phyloP scores from a whole-genome alignment of 371 early-diverging fungal species.

The Rhizomucor miehei region DNA sequence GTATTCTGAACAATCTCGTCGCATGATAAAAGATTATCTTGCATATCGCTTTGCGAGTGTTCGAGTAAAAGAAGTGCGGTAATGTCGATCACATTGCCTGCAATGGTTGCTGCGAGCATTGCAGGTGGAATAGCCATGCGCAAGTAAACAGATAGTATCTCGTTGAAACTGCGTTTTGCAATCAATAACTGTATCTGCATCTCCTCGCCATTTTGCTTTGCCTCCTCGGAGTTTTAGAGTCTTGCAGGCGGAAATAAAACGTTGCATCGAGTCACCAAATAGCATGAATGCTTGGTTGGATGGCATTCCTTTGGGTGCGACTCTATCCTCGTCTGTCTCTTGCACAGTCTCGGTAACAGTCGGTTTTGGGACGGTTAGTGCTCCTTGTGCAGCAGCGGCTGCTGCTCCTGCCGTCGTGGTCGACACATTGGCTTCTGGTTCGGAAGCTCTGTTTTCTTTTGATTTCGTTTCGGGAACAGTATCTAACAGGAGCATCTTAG shows the following conservation, averaged over 20 bases:
- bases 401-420: no score
- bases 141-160: conserved; percentile 29
- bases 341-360: no score
- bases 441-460: no score
- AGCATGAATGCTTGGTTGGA: conserved; percentile 38
- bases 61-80: not conserved
- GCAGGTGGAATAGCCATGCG: conserved; percentile 37
- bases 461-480: no score
- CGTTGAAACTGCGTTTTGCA: conserved; percentile 27
- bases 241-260: conserved; percentile 25
- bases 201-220: conserved; percentile 8
- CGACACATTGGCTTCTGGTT: no score
- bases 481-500: no score
- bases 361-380: no score
- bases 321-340: no score
- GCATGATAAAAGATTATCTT: not conserved
- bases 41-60: not conserved
- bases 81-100: conserved; percentile 20
- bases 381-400: no score
- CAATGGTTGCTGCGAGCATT: conserved; percentile 23
- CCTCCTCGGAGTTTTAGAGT: not conserved
- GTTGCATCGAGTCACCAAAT: conserved; percentile 35
- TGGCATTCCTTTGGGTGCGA: conserved; percentile 10
- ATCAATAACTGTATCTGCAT: conserved; percentile 14
- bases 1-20: conserved; percentile 13